Base-by-base conservation (phyloP, 257 asterid genomes). In the Petrea volubilis region DNA sequence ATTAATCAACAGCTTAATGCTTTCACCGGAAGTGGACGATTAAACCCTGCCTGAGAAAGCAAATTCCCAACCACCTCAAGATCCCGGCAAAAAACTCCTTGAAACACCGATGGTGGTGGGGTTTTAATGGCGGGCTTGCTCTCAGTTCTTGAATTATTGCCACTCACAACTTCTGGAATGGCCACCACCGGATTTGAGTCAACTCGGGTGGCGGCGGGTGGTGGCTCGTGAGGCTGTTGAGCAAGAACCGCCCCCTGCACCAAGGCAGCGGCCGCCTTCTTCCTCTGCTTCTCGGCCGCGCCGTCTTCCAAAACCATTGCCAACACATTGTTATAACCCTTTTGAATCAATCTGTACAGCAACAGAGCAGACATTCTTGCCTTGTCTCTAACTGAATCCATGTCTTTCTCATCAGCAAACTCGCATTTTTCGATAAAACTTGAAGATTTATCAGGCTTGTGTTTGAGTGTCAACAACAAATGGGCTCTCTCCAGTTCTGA, bases 71-170 rank as follows among this genome's bases (percentile, higher is more conserved):
- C 97, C 7, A 78, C 84, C 0, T 95, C 82, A 55, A 94, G 85
- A 81, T 94, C 97, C 81, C 98, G 75, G 74, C 98, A 94, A 70
- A 94, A 94, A 14, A 86, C 96, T 4, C 97, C 98, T 72, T 94
- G 96, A 60, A 85, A 87, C 46, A 68, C 87, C 4, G 98, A 78
- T 0, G 86, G 52, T 1, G 83, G 77, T 11, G 95, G 80, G 0
- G 88, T 61, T 9, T 82, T 68, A 4, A 71, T 59, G 47, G 67
- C 31, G 40, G 76, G 60, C 77, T 83, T 82, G 25, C 18, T 78
- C 50, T 82, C 90, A 6, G 40, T 36, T 49, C 79, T 63, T 4
- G 24, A 50, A 9, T 21, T 51, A 60, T 65, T 64, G 41, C 46
- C 47, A 18, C 6, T 51, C 20, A 21, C 29, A 8, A 18, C 58